These are phyloP conservation scores for Dioscorea dumetorum DNA, from an alignment of 106 monocot species.

Conservation along the genomic window DNA sequence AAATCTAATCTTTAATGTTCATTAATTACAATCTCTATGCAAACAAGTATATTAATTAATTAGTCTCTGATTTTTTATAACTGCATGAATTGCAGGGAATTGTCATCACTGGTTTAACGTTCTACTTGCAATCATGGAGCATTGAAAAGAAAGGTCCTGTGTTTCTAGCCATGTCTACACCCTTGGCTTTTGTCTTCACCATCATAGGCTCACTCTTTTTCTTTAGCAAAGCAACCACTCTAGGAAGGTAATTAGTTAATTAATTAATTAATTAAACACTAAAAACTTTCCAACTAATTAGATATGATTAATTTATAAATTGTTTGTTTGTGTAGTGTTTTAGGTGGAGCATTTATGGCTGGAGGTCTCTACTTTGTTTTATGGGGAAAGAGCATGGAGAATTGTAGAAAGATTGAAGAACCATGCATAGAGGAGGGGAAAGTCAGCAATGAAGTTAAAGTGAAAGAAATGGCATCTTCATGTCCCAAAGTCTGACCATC, in stretches of 20 bases:
- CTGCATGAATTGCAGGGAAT: conserved; percentile 23
- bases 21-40: conserved; percentile 1
- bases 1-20: neutral
- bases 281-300: neutral
- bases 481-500: too few species aligned
- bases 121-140: conserved; percentile 45
- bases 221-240: conserved; percentile 14
- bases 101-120: conserved; percentile 23
- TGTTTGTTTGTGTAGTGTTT: conserved; percentile 42
- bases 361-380: conserved; percentile 56
- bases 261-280: neutral
- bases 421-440: neutral
- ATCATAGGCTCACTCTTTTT: conserved; percentile 27
- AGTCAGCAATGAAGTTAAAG: neutral
- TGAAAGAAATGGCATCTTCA: neutral
- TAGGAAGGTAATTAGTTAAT: neutral
- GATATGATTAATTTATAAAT: neutral
- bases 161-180: conserved; percentile 46
- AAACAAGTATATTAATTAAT: neutral
- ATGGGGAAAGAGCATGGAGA: conserved; percentile 50
- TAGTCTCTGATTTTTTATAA: neutral
- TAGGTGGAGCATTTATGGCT: conserved; percentile 57
- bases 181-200: conserved; percentile 40
- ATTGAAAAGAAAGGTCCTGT: conserved; percentile 43
- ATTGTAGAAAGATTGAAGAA: neutral